phyloP scores from a whole-genome alignment of 371 early-diverging fungal species.

The Mortierella sp. region DNA sequence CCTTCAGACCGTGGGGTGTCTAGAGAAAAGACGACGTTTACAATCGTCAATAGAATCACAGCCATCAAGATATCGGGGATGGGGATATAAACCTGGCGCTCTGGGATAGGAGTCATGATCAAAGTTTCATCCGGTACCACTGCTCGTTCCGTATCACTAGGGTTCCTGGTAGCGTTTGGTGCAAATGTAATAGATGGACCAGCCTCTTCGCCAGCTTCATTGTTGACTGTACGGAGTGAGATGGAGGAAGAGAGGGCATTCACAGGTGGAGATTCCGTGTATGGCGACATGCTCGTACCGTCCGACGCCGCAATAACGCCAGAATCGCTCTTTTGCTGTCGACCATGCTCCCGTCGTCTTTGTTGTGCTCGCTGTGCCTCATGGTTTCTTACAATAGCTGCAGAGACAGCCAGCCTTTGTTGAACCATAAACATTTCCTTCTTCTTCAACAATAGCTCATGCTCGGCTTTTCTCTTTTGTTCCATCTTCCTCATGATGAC shows the following conservation, averaged over 20 bases:
- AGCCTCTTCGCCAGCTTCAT: neutral
- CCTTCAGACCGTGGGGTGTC: conserved; percentile 47
- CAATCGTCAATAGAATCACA: conserved; percentile 51
- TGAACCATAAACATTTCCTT: conserved; percentile 39
- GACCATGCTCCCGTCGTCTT: conserved; percentile 1
- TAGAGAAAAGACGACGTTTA: conserved; percentile 42
- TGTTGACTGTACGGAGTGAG: conserved; percentile 26
- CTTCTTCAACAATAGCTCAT: conserved; percentile 28
- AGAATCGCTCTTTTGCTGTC: conserved; percentile 17
- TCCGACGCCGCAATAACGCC: neutral
- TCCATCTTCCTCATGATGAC: conserved; percentile 38
- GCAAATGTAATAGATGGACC: conserved; percentile 8
- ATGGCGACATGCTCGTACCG: neutral
- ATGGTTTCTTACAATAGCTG: conserved; percentile 24
- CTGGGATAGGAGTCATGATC: conserved; percentile 8
- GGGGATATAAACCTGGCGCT: conserved; percentile 55
- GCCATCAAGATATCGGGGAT: conserved; percentile 61
- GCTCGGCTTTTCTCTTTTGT: conserved; percentile 18
- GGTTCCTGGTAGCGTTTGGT: neutral
- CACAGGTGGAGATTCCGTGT: neutral
- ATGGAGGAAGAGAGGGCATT: conserved; percentile 21
- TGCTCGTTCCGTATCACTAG: conserved; percentile 26
- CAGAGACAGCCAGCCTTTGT: conserved; percentile 48
- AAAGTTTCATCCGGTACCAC: neutral
- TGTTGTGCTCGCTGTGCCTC: conserved; percentile 43